Percentiles rank a stretch among this genome's conserved stretches.
These are phyloP conservation scores for Saccharomycopsis oosterbeekiorum DNA, from an alignment of 805 yeast species.

Conservation along the genomic window DNA sequence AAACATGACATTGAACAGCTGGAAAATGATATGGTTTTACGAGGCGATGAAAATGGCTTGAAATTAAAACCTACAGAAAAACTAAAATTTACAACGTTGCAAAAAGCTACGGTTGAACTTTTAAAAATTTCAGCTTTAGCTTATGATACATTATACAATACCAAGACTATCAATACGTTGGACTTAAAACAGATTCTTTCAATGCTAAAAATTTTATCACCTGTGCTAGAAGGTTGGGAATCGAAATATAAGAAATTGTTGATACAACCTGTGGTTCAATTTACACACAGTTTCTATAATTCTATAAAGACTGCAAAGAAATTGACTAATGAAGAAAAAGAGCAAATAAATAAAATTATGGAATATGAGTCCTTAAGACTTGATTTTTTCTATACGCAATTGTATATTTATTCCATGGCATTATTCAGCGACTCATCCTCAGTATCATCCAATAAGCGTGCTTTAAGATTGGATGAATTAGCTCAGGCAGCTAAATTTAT, in stretches of 20 bases:
- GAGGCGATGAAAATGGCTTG: conserved; percentile 26
- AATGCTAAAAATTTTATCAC: conserved; percentile 60
- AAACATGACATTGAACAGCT: conserved; percentile 20
- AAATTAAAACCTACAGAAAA: conserved; percentile 9
- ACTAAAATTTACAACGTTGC: conserved; percentile 48
- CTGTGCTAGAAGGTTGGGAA: conserved; percentile 74
- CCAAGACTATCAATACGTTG: conserved; percentile 34
- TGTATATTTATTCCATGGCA: conserved; percentile 79
- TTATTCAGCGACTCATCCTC: conserved; percentile 34
- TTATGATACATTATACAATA: conserved; percentile 72
- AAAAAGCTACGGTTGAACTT: conserved; percentile 71
- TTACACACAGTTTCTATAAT: conserved; percentile 23
- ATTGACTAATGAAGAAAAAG: conserved; percentile 26
- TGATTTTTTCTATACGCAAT: conserved; percentile 76
- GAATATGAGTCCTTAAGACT: conserved; percentile 66
- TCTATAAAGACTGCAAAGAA: conserved; percentile 14
- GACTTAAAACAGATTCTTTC: conserved; percentile 60
- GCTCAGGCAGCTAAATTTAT: conserved; percentile 67
- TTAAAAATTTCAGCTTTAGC: conserved; percentile 72
- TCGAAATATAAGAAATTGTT: conserved; percentile 48
- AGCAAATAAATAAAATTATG: conserved; percentile 29
- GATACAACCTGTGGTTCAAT: conserved; percentile 31
- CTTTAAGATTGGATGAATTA: conserved; percentile 56
- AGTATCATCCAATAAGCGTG: conserved; percentile 15
- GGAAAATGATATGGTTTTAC: conserved; percentile 21